Base-by-base conservation (phyloP, 73 alveolate species). In the Uronychia binucleata region DNA sequence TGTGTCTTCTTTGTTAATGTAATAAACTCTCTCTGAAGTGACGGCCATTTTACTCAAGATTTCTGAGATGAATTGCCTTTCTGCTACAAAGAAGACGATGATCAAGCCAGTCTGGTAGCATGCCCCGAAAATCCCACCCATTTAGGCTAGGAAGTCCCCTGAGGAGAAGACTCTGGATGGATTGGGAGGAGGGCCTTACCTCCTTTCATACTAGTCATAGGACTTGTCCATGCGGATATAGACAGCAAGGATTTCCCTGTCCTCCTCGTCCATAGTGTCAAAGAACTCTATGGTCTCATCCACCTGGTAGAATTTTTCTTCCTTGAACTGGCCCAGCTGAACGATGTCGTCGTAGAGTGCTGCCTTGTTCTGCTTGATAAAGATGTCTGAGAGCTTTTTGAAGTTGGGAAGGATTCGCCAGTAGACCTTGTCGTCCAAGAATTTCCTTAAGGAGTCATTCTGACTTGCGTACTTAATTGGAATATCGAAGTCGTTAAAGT, bases 391-490 rank as follows among this genome's bases (percentile, higher is more conserved):
- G 26, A n/a, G 74, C 78, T 75, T 82, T 30, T 34, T 32, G n/a
- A 30, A 1, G 1, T 46, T 57, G 0, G 79, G 90, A 14, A 31
- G 34, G 81, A 81, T 19, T 0, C 34, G 46, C 94, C 90, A 88
- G 33, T 30, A 88, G 30, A 88, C 34, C 11, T 79, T 29, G 46
- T 82, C 94, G 57, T 88, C 94, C 8, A 88, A 75, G 34, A 57
- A 88, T 60, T 74, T 26, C 35, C 74, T 81, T n/a, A n/a, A n/a
- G n/a, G n/a, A n/a, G n/a, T n/a, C n/a, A n/a, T n/a, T n/a, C n/a
- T n/a, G n/a, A n/a, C n/a, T n/a, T n/a, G n/a, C n/a, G 67, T 46
- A 46, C 5, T 19, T 46, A 0, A 75, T 34, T 1, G 94, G 90
- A 0, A 30, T 25, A 26, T 34, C 87, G 33, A 34, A 88, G 34